phyloP scores from a whole-genome alignment of 352 stramenopile genomes.

The Globisporangium okanoganense region DNA sequence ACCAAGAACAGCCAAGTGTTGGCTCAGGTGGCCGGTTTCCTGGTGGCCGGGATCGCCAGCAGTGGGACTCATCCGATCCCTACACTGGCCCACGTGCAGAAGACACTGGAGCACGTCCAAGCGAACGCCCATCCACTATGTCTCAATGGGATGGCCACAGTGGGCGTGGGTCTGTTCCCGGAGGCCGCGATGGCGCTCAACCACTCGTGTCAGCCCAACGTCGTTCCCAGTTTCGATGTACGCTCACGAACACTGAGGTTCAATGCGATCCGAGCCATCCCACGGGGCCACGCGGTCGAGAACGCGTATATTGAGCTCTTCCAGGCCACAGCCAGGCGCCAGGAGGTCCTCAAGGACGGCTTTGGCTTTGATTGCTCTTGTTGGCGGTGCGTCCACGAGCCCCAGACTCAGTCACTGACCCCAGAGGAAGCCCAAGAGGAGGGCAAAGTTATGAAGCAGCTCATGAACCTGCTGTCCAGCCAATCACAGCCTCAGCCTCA shows the following conservation, averaged over 20 bases:
- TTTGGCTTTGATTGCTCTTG: slow-evolving; percentile 61
- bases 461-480: slow-evolving; percentile 23
- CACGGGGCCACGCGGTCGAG: slow-evolving; percentile 27
- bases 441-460: slow-evolving; percentile 17
- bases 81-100: slow-evolving; percentile 22
- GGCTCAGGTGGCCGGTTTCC: slow-evolving; percentile 1
- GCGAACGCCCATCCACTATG: slow-evolving; percentile 56
- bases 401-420: neutral
- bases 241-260: slow-evolving; percentile 43
- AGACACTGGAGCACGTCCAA: slow-evolving; percentile 39
- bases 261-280: slow-evolving; percentile 35
- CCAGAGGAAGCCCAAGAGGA: slow-evolving; percentile 10
- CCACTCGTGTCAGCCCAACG: slow-evolving; percentile 63
- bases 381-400: slow-evolving; percentile 29
- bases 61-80: neutral
- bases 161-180: slow-evolving; percentile 56
- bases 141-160: slow-evolving; percentile 33
- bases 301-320: slow-evolving; percentile 59
- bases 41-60: slow-evolving; percentile 7
- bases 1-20: neutral
- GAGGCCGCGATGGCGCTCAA: slow-evolving; percentile 69
- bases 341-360: slow-evolving; percentile 25
- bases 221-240: slow-evolving; percentile 46
- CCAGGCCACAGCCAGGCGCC: slow-evolving; percentile 30
- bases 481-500: neutral